Percentiles rank a stretch among this genome's conserved stretches.
These are phyloP conservation scores for Sarcomyxa edulis DNA, from an alignment of 768 basidiomycete species.

Conservation along the genomic window DNA sequence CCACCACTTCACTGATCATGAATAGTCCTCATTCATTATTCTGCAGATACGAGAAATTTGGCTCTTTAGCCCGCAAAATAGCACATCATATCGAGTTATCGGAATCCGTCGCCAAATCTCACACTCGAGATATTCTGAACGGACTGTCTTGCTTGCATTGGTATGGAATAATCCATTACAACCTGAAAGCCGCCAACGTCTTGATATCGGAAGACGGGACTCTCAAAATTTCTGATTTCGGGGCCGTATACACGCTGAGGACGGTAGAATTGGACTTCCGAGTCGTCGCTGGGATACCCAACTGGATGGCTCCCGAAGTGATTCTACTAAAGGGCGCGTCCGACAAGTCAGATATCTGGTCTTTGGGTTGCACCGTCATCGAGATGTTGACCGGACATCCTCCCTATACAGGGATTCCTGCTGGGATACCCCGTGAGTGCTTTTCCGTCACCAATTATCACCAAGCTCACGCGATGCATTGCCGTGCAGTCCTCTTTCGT, in stretches of 20 bases:
- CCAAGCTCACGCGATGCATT: slow-evolving; percentile 7
- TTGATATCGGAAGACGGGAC: slow-evolving; percentile 98
- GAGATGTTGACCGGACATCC: slow-evolving; percentile 91
- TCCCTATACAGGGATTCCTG: slow-evolving; percentile 85
- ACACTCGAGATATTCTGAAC: slow-evolving; percentile 95
- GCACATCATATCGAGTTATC: slow-evolving; percentile 93
- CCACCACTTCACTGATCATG: slow-evolving; percentile 9
- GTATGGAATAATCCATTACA: slow-evolving; percentile 91
- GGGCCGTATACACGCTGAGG: slow-evolving; percentile 91
- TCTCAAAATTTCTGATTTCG: slow-evolving; percentile 95
- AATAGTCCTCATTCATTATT: slow-evolving; percentile 11
- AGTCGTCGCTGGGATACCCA: slow-evolving; percentile 90
- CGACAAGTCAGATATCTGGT: slow-evolving; percentile 95
- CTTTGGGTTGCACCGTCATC: slow-evolving; percentile 89
- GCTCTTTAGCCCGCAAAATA: slow-evolving; percentile 88
- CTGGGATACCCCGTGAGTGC: slow-evolving; percentile 79
- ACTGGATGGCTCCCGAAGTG: slow-evolving; percentile 99
- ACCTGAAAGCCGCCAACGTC: slow-evolving; percentile 98
- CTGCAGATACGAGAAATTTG: slow-evolving; percentile 89
- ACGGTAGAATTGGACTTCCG: slow-evolving; percentile 84
- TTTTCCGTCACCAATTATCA: slow-evolving; percentile 5
- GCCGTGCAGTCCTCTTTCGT: slow-evolving; percentile 86
- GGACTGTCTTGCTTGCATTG: slow-evolving; percentile 90
- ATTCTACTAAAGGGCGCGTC: slow-evolving; percentile 93
- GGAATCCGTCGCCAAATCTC: slow-evolving; percentile 85